phyloP scores from a whole-genome alignment of 331 rosid species.

The Phaseolus coccineus region DNA sequence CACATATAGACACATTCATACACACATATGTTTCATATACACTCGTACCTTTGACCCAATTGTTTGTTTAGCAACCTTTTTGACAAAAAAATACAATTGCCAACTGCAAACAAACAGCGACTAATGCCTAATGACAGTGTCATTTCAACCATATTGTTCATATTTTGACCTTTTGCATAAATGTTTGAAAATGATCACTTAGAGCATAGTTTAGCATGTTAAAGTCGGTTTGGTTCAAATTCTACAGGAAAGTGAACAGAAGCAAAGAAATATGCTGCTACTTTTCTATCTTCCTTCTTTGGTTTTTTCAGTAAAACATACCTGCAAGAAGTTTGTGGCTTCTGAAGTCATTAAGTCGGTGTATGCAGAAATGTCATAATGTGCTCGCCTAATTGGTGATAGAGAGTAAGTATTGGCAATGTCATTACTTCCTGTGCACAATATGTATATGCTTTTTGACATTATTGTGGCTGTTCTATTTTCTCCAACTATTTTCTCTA shows the following conservation, averaged over 20 bases:
- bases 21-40: background rate
- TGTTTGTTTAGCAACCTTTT: background rate
- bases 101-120: background rate
- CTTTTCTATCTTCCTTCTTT: background rate
- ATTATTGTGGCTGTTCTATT: constrained; percentile 46
- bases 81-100: background rate
- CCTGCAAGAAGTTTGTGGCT: constrained; percentile 66
- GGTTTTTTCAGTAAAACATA: constrained; percentile 14
- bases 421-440: constrained; percentile 70
- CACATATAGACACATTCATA: background rate
- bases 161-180: background rate
- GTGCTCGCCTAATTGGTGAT: constrained; percentile 49
- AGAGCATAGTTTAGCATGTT: background rate
- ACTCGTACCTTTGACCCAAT: background rate
- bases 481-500: constrained; percentile 54
- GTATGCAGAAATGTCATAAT: constrained; percentile 57
- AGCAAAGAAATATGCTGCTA: background rate
- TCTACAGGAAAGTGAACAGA: background rate
- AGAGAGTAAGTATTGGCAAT: constrained; percentile 63
- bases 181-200: background rate
- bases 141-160: background rate
- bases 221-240: background rate
- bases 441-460: constrained; percentile 59
- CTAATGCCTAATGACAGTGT: background rate
- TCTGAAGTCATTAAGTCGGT: constrained; percentile 63